Base-by-base conservation (phyloP, 2,329 filamentous ascomycete species). In the Fusarium vanettenii region DNA sequence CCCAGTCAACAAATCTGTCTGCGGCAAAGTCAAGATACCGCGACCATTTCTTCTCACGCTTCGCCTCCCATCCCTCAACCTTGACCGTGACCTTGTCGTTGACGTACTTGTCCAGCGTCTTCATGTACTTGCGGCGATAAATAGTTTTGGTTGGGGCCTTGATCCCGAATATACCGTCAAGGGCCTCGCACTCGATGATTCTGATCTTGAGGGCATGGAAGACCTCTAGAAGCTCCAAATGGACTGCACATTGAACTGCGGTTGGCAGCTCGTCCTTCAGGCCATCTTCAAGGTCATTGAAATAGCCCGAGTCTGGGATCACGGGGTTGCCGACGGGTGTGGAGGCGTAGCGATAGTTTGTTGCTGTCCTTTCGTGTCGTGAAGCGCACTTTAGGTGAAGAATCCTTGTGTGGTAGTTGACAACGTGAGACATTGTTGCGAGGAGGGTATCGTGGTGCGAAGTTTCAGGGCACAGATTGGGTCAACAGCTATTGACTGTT, bases 221-320 rank as follows among this genome's bases (percentile, higher is more conserved):
- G 9, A 86, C 85, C 69, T 91, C 87, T 3, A 92, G 83, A 2
- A 92, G 82, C 77, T 91, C 90, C 13, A 92, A 83, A 79, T 92
- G 91, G 2, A 86, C 87, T 22, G 89, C 87, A 73, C 89, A 90
- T 50, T 81, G 71, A 56, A 52, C 55, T 39, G 45, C 55, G n/a
- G 64, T 69, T 41, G 66, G 79, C 41, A 69, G 27, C 5, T 61
- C 31, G 7, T 77, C 66, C 6, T 57, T 14, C 6, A 52, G 48
- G 11, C 25, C 27, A 9, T 52, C 7, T 16, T 67, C 60, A 0
- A 35, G 29, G 25, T 57, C 55, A 6, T 68, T 31, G 41, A 76
- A 76, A 6, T 62, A 25, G 16, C 29, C 45, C 45, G 75, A 70
- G 16, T n/a, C 43, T 2, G 75, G 75, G 18, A 76, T 77, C 20